These are phyloP conservation scores for Kazachstania psychrophila DNA, from an alignment of 805 yeast genomes.

Conservation along the genomic window DNA sequence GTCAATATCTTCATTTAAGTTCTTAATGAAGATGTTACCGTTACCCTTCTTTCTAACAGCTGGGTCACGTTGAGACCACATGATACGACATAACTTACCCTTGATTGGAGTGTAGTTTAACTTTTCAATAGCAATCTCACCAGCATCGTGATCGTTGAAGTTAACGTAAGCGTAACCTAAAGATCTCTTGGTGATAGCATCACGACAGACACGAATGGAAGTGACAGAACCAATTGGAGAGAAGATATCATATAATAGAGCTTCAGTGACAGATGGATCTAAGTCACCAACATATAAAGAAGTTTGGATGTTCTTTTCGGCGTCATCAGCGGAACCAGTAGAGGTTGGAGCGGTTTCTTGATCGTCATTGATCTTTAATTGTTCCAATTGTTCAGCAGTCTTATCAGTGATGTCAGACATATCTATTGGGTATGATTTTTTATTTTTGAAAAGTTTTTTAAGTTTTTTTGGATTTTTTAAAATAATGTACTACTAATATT, in stretches of 20 bases:
- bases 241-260: slow-evolving; percentile 87
- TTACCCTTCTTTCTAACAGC: slow-evolving; percentile 88
- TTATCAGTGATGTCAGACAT: slow-evolving; percentile 33
- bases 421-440: slow-evolving; percentile 13
- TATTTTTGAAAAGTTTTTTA: slow-evolving; percentile 12
- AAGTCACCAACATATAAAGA: slow-evolving; percentile 97
- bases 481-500: slow-evolving; percentile 2
- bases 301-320: slow-evolving; percentile 51
- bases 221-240: slow-evolving; percentile 92
- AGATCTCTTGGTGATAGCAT: slow-evolving; percentile 92
- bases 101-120: slow-evolving; percentile 89
- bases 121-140: slow-evolving; percentile 88
- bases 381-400: slow-evolving; percentile 31
- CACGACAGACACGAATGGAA: slow-evolving; percentile 97
- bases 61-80: slow-evolving; percentile 99
- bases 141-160: slow-evolving; percentile 82
- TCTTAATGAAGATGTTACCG: slow-evolving; percentile 96
- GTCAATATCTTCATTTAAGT: slow-evolving; percentile 96
- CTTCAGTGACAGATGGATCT: slow-evolving; percentile 87
- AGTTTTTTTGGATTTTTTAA: slow-evolving; percentile 16
- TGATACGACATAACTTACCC: slow-evolving; percentile 96
- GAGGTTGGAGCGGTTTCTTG: slow-evolving; percentile 23
- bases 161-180: slow-evolving; percentile 98
- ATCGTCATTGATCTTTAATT: slow-evolving; percentile 28
- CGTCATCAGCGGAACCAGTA: slow-evolving; percentile 12